Evolutionary conservation across 441 rosid genomes (phyloP), one percentile per base, ranked within the genome.

Genomic region (Syzygium malaccense): DNA sequence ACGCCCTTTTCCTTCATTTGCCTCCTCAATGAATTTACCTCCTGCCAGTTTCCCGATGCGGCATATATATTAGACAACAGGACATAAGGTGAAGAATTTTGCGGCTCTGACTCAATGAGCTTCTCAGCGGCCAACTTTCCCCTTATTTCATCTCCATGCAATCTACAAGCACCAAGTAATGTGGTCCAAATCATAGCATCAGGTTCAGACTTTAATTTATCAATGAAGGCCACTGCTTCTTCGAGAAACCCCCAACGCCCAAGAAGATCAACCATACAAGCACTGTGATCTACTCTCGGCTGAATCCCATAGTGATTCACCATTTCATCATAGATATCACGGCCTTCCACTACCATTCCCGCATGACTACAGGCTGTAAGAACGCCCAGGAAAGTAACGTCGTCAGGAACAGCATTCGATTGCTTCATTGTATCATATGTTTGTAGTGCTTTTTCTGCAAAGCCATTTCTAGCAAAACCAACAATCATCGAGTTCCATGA

Each of bases 301-400:
- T 90, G 92, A 90, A 96, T 95, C 85, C 93, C 91, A 56, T 93
- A 94, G 89, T 87, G 91, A 89, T 91, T 91, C 87, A 93, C 91
- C 99, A 97, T 96, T 86, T 90, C 91, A 57, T 96, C 92, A 90
- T 94, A 97, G 58, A 95, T 93, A 88, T 86, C 89, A 55, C 93
- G 93, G 49, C 99, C 99, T 88, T 95, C 95, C 14, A 93, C 89
- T 68, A 97, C 95, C 92, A 87, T 94, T 89, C 99, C 99, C 55
- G 98, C 94, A 94, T 97, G 99, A 93, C 97, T 96, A 87, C 99
- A 97, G 28, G 98, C 99, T 83, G 98, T 96, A 57, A 97, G 98
- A 90, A 95, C 94, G 86, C 99, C 98, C 51, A 97, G 96, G 95
- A 96, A 97, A 48, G 99, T 97, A 88, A 97, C 89, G 62, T 96